Conservation (phyloP, 1,284 basidiomycete genomes). For the Sphagnurus paluster region DNA sequence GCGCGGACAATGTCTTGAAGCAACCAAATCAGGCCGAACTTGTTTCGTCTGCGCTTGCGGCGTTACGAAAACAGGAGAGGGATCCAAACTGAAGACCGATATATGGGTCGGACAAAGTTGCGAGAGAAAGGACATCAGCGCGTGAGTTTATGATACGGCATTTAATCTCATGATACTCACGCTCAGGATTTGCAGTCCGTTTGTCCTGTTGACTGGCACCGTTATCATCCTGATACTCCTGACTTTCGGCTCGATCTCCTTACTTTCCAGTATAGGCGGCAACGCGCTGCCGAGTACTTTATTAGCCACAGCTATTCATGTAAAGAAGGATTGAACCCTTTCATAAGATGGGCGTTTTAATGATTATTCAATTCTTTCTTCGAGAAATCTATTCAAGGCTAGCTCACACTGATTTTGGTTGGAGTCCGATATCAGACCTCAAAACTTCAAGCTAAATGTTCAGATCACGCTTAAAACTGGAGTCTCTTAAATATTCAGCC, state of each 20-base stretch:
- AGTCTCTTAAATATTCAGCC: too few relatives aligned
- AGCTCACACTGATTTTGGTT: too few relatives aligned
- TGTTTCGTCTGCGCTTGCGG: slow-evolving; percentile 76
- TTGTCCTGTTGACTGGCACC: slow-evolving; percentile 72
- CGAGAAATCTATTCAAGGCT: too few relatives aligned
- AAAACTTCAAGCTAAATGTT: too few relatives aligned
- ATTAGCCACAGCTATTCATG: slow-evolving; percentile 54
- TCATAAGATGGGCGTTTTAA: slow-evolving; percentile 3
- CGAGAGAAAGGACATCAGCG: slow-evolving; percentile 76
- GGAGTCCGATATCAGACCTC: too few relatives aligned
- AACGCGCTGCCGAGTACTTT: slow-evolving; percentile 71
- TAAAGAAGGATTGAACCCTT: slow-evolving; percentile 48
- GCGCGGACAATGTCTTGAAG: slow-evolving; percentile 63
- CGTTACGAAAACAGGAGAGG: slow-evolving; percentile 47
- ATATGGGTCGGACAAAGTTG: slow-evolving; percentile 74
- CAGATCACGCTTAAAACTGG: too few relatives aligned
- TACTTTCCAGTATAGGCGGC: slow-evolving; percentile 62
- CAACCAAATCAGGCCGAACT: slow-evolving; percentile 59
- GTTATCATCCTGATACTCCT: slow-evolving; percentile 63
- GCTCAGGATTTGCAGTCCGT: slow-evolving; percentile 47
- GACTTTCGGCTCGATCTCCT: slow-evolving; percentile 62
- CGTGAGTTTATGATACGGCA: slow-evolving; percentile 42
- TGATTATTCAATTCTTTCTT: neutral
- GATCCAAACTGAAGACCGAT: slow-evolving; percentile 52
- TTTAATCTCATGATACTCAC: slow-evolving; percentile 1